phyloP scores from a whole-genome alignment of 108 stramenopile genomes.

The Phaeodactylum tricornutum region DNA sequence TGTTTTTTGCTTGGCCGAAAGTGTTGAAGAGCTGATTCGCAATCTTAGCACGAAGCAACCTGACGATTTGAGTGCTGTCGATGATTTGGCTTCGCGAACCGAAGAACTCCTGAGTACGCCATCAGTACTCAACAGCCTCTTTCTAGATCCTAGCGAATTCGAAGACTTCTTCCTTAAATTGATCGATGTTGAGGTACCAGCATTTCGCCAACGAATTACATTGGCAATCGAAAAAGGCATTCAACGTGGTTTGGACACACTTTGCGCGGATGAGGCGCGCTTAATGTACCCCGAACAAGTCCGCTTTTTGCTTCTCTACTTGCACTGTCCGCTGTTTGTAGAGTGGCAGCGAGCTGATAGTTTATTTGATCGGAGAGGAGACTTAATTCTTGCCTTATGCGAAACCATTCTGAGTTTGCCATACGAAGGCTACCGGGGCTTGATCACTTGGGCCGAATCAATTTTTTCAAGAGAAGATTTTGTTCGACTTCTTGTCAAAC shows the following conservation, averaged over 20 bases:
- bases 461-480: slow-evolving; percentile 38
- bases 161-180: slow-evolving; percentile 42
- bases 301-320: slow-evolving; percentile 48
- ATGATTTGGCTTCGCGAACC: too few relatives aligned
- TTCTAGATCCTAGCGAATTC: slow-evolving; percentile 49
- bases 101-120: slow-evolving; percentile 58
- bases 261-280: slow-evolving; percentile 23
- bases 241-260: slow-evolving; percentile 33
- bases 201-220: too few relatives aligned
- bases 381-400: slow-evolving; percentile 19
- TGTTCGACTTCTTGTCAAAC: slow-evolving; percentile 45
- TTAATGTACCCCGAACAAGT: slow-evolving; percentile 59
- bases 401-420: slow-evolving; percentile 32
- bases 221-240: slow-evolving; percentile 58
- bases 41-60: too few relatives aligned
- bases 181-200: slow-evolving; percentile 18
- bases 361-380: slow-evolving; percentile 18
- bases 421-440: slow-evolving; percentile 45
- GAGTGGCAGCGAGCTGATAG: slow-evolving; percentile 1
- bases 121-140: slow-evolving; percentile 47
- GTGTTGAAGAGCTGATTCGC: too few relatives aligned
- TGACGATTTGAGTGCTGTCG: too few relatives aligned
- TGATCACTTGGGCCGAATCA: slow-evolving; percentile 32
- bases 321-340: slow-evolving; percentile 45
- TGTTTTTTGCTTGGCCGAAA: too few relatives aligned